Evolutionary conservation across 2,329 filamentous ascomycete species (phyloP).

Genomic region (Exophiala bonariae): DNA sequence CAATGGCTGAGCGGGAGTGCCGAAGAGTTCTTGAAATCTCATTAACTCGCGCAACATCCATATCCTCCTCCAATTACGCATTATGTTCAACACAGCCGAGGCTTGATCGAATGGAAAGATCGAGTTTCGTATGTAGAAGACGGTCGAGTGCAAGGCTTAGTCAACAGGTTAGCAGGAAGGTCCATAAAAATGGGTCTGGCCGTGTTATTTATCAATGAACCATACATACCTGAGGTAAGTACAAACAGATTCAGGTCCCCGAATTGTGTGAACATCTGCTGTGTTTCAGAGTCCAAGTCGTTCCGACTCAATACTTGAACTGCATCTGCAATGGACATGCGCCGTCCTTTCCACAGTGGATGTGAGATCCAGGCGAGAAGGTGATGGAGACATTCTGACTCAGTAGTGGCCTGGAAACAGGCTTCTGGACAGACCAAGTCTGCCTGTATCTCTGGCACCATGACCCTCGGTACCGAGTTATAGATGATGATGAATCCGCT

Average conservation of each 20-base stretch:
- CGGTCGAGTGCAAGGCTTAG: slow-evolving; percentile 1
- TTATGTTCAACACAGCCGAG: not conserved
- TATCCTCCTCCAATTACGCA: slow-evolving; percentile 6
- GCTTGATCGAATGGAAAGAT: not conserved
- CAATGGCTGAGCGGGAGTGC: not conserved
- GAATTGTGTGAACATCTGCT: slow-evolving; percentile 5
- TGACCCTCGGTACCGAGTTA: slow-evolving; percentile 4
- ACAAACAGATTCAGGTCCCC: slow-evolving; percentile 8
- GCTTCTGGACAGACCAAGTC: slow-evolving; percentile 8
- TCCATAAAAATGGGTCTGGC: not conserved
- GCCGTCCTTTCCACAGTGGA: not conserved
- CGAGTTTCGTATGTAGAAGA: slow-evolving; percentile 2
- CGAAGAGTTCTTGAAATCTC: not conserved
- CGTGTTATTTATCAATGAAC: not conserved
- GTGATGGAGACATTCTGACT: slow-evolving; percentile 3
- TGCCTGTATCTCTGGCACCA: not conserved
- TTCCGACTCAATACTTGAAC: not conserved
- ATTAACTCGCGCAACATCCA: not conserved
- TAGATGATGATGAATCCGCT: slow-evolving; percentile 6
- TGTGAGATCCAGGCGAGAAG: slow-evolving; percentile 4
- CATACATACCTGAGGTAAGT: not conserved
- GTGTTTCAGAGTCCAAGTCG: not conserved
- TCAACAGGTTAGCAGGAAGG: not conserved
- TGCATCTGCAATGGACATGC: slow-evolving; percentile 1
- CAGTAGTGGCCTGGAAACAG: slow-evolving; percentile 8